These are phyloP conservation scores for Ceriops decandra DNA, from an alignment of 345 rosid genomes.

Conservation along the genomic window DNA sequence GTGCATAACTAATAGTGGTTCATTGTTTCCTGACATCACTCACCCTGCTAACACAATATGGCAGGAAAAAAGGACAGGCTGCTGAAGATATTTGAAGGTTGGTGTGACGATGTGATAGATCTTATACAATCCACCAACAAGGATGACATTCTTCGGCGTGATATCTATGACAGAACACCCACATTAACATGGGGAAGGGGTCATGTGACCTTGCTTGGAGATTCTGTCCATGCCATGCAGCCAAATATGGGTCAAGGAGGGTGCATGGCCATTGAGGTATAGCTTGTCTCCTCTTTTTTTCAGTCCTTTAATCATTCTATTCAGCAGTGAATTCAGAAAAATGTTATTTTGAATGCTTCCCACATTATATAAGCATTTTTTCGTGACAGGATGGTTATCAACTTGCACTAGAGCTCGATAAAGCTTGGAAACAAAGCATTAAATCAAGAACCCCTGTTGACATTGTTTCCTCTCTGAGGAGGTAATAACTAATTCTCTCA, in stretches of 20 bases:
- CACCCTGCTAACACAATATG: constrained; percentile 9
- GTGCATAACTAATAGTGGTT: neutral
- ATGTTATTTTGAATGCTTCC: neutral
- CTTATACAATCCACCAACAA: constrained; percentile 70
- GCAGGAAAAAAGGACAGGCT: constrained; percentile 79
- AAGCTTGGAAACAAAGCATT: constrained; percentile 57
- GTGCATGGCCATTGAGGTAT: constrained; percentile 97
- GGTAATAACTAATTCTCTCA: constrained; percentile 31
- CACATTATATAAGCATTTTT: neutral
- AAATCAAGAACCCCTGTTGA: constrained; percentile 53
- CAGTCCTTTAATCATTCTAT: neutral
- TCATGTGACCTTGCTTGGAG: constrained; percentile 88
- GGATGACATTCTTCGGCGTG: constrained; percentile 78
- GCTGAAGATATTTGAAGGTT: constrained; percentile 75
- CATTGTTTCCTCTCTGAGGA: constrained; percentile 64
- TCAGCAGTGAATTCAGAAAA: neutral
- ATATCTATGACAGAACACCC: constrained; percentile 77
- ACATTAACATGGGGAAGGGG: constrained; percentile 82
- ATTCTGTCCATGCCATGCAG: constrained; percentile 94
- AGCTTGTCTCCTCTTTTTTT: constrained; percentile 11
- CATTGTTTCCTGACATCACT: neutral
- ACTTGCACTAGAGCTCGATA: constrained; percentile 76
- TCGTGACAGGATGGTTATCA: constrained; percentile 77
- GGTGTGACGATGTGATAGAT: constrained; percentile 90
- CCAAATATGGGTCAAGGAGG: constrained; percentile 98